phyloP scores from a whole-genome alignment of 768 basidiomycete species.

The Panellus pusillus region DNA sequence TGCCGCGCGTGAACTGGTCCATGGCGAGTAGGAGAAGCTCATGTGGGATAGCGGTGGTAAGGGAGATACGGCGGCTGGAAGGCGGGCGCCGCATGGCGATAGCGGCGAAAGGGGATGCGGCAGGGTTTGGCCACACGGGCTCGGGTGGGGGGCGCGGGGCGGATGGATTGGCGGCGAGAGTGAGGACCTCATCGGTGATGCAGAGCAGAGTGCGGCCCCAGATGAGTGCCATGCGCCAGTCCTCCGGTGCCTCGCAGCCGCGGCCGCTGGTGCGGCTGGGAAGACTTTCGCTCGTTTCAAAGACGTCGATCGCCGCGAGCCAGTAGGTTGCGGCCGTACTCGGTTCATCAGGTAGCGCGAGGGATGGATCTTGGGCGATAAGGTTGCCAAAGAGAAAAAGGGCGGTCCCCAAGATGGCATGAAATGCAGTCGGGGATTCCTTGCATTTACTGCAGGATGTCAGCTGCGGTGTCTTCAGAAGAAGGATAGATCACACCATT shows the following conservation, averaged over 20 bases:
- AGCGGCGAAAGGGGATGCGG: conserved; percentile 50
- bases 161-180: conserved; percentile 23
- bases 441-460: conserved; percentile 32
- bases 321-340: conserved; percentile 53
- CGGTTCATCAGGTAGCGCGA: conserved; percentile 59
- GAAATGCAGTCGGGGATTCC: conserved; percentile 65
- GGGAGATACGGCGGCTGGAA: conserved; percentile 47
- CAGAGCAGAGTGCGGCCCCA: conserved; percentile 68
- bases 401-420: conserved; percentile 62
- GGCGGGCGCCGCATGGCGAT: conserved; percentile 52
- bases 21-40: conserved; percentile 61
- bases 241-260: conserved; percentile 40
- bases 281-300: conserved; percentile 66
- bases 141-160: conserved; percentile 24
- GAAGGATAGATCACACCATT: conserved; percentile 13
- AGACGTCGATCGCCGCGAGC: conserved; percentile 69
- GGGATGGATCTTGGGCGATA: conserved; percentile 50
- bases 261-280: conserved; percentile 44
- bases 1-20: conserved; percentile 69
- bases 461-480: conserved; percentile 7
- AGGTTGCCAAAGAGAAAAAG: conserved; percentile 66
- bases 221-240: conserved; percentile 68
- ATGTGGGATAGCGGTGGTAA: conserved; percentile 41
- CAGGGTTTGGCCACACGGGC: conserved; percentile 45
- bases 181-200: conserved; percentile 53